Evolutionary conservation across 139 green algal genomes (phyloP).

Genomic region (Closterium sp.): DNA sequence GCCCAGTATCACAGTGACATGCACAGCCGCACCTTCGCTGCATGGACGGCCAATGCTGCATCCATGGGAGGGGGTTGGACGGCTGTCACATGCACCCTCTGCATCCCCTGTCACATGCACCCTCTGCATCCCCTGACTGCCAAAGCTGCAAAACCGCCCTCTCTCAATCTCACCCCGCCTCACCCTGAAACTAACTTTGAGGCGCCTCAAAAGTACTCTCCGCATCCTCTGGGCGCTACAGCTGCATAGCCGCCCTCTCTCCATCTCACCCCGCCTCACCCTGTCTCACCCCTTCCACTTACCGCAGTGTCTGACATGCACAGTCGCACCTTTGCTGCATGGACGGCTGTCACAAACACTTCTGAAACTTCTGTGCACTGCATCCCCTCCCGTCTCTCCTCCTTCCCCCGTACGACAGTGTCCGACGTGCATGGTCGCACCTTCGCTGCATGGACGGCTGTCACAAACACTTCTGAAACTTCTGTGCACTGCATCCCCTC

Average conservation of each 20-base stretch:
- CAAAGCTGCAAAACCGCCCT: no score
- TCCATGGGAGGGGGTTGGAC: no score
- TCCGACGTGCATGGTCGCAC: no score
- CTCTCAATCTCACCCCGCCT: not conserved
- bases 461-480: constrained; percentile 26
- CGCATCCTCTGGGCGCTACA: constrained; percentile 2
- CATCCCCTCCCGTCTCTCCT: constrained; percentile 40
- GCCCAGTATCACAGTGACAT: no score
- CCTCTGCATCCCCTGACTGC: not conserved
- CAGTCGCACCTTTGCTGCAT: constrained; percentile 36
- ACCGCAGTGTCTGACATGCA: constrained; percentile 11
- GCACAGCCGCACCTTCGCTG: no score
- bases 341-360: constrained; percentile 28
- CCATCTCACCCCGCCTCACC: no score
- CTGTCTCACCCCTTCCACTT: no score
- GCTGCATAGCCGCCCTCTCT: no score
- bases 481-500: not conserved
- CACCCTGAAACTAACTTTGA: not conserved
- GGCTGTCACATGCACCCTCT: no score
- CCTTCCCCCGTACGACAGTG: no score
- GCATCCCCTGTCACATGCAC: not conserved
- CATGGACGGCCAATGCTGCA: no score
- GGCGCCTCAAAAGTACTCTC: not conserved
- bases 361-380: constrained; percentile 36
- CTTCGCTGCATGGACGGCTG: constrained; percentile 32